Evolutionary conservation across 208 protist species (phyloP).

Genomic region (Leishmania guyanensis): DNA sequence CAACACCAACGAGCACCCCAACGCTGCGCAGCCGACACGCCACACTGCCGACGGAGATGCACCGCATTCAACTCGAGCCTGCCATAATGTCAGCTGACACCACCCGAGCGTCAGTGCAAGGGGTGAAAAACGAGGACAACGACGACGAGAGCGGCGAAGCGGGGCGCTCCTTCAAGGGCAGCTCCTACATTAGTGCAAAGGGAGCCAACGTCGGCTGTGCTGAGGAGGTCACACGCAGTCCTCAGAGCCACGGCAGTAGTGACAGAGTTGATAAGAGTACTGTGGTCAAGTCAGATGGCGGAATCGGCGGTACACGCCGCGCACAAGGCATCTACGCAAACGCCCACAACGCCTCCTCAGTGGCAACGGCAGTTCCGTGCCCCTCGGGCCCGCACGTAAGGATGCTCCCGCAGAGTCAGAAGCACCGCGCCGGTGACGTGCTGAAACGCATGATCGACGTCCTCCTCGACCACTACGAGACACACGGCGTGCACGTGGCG

Average conservation of each 20-base stretch:
- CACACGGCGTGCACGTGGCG: neutral
- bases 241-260: neutral
- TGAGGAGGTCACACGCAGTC: neutral
- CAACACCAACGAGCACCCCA: constrained; percentile 25
- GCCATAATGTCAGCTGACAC: neutral
- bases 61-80: constrained; percentile 33
- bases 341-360: neutral
- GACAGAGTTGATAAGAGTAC: neutral
- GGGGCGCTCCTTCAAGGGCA: neutral
- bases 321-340: neutral
- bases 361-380: neutral
- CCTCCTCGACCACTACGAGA: constrained; percentile 28
- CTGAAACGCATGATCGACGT: constrained; percentile 34
- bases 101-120: neutral
- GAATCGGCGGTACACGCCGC: neutral
- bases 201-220: neutral
- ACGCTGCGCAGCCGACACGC: constrained; percentile 33
- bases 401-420: constrained; percentile 9
- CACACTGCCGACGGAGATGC: constrained; percentile 29
- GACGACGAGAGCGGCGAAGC: neutral
- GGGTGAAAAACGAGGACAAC: neutral
- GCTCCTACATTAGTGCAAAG: neutral
- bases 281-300: neutral
- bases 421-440: constrained; percentile 30
- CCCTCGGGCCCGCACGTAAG: neutral